phyloP scores from a whole-genome alignment of 768 basidiomycete genomes.

The Sistotremastrum niveocremeum region DNA sequence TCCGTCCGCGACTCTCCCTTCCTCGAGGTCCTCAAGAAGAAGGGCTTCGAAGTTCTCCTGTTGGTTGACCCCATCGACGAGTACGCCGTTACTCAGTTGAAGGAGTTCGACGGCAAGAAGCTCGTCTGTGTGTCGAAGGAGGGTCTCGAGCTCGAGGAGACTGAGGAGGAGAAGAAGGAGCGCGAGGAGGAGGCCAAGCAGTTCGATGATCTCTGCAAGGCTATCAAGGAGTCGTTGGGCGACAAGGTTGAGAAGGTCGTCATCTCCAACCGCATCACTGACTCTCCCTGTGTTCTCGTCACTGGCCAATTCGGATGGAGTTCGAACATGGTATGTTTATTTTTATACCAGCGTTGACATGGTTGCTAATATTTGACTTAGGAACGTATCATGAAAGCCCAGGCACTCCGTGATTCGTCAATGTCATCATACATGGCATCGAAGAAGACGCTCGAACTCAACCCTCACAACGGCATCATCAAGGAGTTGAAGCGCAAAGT shows the following conservation, averaged over 20 bases:
- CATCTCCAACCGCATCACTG: slow-evolving; percentile 92
- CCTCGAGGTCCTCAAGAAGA: slow-evolving; percentile 99
- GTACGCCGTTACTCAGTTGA: slow-evolving; percentile 96
- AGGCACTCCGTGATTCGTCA: slow-evolving; percentile 88
- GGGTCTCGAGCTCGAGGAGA: slow-evolving; percentile 98
- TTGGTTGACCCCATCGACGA: slow-evolving; percentile 98
- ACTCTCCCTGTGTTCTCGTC: slow-evolving; percentile 93
- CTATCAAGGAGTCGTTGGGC: slow-evolving; percentile 96
- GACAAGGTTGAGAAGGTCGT: slow-evolving; percentile 99
- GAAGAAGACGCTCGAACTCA: slow-evolving; percentile 96
- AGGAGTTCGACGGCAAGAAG: slow-evolving; percentile 98
- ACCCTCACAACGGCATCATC: slow-evolving; percentile 84
- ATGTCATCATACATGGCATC: slow-evolving; percentile 99
- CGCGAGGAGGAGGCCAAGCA: slow-evolving; percentile 78
- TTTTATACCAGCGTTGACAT: background rate
- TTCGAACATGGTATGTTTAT: slow-evolving; percentile 75
- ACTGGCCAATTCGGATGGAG: slow-evolving; percentile 99
- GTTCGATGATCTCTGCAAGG: slow-evolving; percentile 79
- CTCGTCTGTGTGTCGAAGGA: slow-evolving; percentile 97
- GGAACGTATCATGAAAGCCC: slow-evolving; percentile 99
- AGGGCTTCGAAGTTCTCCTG: slow-evolving; percentile 95
- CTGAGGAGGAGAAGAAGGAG: slow-evolving; percentile 87
- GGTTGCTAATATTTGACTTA: slow-evolving; percentile 13
- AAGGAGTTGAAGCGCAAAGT: slow-evolving; percentile 95
- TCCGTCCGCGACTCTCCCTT: slow-evolving; percentile 90